phyloP scores from a whole-genome alignment of 176 grass and related monocot genomes.

The Saccharum spontaneum region DNA sequence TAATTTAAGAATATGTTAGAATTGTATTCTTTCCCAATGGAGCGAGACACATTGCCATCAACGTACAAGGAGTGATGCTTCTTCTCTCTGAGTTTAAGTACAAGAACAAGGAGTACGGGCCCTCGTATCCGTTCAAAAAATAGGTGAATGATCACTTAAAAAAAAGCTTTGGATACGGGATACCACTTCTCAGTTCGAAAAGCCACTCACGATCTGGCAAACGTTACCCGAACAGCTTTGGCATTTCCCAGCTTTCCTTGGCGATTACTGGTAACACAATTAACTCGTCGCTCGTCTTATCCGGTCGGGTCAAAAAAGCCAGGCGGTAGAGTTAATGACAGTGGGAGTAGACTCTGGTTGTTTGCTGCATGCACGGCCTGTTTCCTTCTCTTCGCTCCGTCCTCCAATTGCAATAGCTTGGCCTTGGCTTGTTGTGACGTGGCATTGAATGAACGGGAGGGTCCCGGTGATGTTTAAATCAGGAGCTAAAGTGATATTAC shows the following conservation, averaged over 20 bases:
- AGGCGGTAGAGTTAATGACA: neutral
- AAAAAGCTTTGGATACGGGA: neutral
- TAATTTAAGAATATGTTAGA: too few relatives aligned
- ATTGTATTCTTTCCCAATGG: too few relatives aligned
- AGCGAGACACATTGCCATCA: too few relatives aligned
- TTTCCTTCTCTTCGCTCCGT: neutral
- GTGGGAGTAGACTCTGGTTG: neutral
- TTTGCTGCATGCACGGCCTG: neutral
- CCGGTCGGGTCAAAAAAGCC: conserved; percentile 31
- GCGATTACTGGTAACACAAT: neutral
- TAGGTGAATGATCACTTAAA: neutral
- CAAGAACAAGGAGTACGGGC: too few relatives aligned
- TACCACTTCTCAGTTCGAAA: neutral
- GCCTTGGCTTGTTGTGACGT: too few relatives aligned
- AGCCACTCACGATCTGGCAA: neutral
- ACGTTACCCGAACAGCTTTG: neutral
- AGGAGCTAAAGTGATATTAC: too few relatives aligned
- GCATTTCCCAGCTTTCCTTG: neutral
- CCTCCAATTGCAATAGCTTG: too few relatives aligned
- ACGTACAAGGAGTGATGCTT: too few relatives aligned
- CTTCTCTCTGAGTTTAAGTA: too few relatives aligned
- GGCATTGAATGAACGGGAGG: too few relatives aligned
- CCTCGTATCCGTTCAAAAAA: too few relatives aligned
- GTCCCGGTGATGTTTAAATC: too few relatives aligned
- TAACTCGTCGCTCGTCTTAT: neutral